phyloP scores from a whole-genome alignment of 1,284 basidiomycete species.

The Puccinia horiana region DNA sequence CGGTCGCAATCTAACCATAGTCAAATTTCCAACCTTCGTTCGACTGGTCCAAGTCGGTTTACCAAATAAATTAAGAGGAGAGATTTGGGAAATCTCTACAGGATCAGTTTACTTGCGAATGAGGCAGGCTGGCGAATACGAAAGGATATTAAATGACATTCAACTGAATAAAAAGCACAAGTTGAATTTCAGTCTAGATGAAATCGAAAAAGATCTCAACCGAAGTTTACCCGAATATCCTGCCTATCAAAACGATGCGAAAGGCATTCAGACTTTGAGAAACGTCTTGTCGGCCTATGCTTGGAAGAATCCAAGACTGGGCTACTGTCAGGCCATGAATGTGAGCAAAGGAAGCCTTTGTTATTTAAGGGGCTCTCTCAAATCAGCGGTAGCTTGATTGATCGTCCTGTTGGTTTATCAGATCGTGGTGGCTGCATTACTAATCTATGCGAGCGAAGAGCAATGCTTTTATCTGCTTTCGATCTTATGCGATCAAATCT shows the following conservation, averaged over 20 bases:
- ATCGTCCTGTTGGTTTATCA: background rate
- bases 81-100: constrained; percentile 97
- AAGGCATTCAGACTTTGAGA: constrained; percentile 79
- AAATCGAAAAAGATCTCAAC: constrained; percentile 98
- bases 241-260: constrained; percentile 78
- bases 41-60: constrained; percentile 95
- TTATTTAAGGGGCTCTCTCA: background rate
- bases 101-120: constrained; percentile 87
- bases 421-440: constrained; percentile 49
- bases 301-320: constrained; percentile 85
- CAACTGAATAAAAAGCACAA: constrained; percentile 64
- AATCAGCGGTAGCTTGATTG: background rate
- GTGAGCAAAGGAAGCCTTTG: constrained; percentile 4
- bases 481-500: constrained; percentile 86
- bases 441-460: constrained; percentile 90
- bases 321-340: constrained; percentile 59
- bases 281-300: constrained; percentile 95
- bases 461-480: constrained; percentile 98
- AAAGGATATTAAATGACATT: constrained; percentile 76
- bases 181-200: constrained; percentile 86
- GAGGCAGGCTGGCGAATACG: constrained; percentile 80
- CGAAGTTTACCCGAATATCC: constrained; percentile 74
- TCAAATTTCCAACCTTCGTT: constrained; percentile 94
- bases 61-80: constrained; percentile 89
- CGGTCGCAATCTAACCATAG: constrained; percentile 83